Conservation (phyloP, 1,284 basidiomycete genomes). For the Gomphus sp. region DNA sequence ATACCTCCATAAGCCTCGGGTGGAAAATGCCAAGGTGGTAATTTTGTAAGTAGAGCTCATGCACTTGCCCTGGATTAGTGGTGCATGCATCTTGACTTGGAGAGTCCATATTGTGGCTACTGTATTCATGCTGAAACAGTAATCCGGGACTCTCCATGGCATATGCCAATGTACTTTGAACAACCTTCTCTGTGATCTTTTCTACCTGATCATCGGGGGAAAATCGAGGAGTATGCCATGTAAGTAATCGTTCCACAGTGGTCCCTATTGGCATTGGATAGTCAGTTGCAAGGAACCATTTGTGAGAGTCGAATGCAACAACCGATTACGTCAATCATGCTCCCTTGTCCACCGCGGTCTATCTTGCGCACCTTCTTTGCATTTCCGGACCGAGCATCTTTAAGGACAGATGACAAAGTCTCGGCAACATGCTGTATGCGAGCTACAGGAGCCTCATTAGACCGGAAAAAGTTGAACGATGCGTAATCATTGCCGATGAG, state of each 20-base stretch:
- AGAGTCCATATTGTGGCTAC: background rate
- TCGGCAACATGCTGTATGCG: constrained; percentile 15
- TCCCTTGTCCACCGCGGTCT: constrained; percentile 1
- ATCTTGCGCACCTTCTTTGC: constrained; percentile 6
- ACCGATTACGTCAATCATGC: constrained; percentile 61
- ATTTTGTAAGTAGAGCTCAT: constrained; percentile 45
- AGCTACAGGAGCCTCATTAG: constrained; percentile 5
- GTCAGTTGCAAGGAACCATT: background rate
- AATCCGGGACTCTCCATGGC: constrained; percentile 42
- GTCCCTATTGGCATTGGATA: constrained; percentile 5
- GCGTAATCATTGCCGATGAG: constrained; percentile 84
- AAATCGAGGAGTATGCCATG: constrained; percentile 11
- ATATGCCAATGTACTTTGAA: constrained; percentile 67
- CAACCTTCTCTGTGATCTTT: constrained; percentile 54
- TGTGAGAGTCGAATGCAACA: background rate
- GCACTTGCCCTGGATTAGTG: constrained; percentile 23
- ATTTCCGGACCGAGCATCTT: constrained; percentile 8
- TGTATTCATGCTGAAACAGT: background rate
- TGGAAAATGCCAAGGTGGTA: constrained; percentile 53
- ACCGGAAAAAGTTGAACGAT: constrained; percentile 9
- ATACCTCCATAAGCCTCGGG: constrained; percentile 46
- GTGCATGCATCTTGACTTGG: background rate
- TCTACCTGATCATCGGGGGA: constrained; percentile 45
- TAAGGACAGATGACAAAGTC: constrained; percentile 9
- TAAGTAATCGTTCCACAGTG: constrained; percentile 14